A percentile compares a stretch with the other conserved stretches of the same genome.
These are phyloP conservation scores for Colletotrichum acutatum DNA, from an alignment of 2,329 filamentous ascomycete species.

Conservation along the genomic window DNA sequence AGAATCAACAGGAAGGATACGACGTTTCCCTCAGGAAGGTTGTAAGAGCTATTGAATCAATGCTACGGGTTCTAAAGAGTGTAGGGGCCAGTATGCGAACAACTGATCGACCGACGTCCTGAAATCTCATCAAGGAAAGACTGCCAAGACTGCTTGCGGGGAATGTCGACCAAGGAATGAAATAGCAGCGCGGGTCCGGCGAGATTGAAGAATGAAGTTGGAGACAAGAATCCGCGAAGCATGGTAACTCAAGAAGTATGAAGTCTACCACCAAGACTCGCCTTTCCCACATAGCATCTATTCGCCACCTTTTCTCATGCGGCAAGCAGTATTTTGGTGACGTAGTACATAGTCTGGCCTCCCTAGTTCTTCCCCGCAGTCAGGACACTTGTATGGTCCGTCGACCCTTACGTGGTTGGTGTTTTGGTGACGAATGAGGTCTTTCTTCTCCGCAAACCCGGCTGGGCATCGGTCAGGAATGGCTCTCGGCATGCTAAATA, in stretches of 20 bases:
- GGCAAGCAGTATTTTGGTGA: neutral
- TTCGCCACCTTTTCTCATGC: no score
- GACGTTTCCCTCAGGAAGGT: no score
- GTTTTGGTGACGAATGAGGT: neutral
- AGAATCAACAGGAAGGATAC: neutral
- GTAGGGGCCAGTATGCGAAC: no score
- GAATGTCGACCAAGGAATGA: neutral
- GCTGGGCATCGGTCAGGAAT: neutral
- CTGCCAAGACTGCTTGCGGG: neutral
- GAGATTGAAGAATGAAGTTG: neutral
- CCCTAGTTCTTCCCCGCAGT: neutral
- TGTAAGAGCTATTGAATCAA: no score
- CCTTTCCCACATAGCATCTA: neutral
- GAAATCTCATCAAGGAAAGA: neutral
- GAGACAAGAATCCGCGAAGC: neutral
- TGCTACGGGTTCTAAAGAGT: no score
- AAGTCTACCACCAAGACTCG: neutral
- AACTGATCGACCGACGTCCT: no score
- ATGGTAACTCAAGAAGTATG: neutral
- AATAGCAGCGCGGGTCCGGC: no score
- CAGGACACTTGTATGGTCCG: neutral
- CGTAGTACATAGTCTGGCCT: conserved; percentile 2
- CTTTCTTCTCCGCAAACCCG: neutral
- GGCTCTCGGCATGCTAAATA: no score
- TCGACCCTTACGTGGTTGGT: no score